Evolutionary conservation across 805 yeast species (phyloP), one percentile per base, ranked within the genome.

Genomic region (Naumovozyma castellii): DNA sequence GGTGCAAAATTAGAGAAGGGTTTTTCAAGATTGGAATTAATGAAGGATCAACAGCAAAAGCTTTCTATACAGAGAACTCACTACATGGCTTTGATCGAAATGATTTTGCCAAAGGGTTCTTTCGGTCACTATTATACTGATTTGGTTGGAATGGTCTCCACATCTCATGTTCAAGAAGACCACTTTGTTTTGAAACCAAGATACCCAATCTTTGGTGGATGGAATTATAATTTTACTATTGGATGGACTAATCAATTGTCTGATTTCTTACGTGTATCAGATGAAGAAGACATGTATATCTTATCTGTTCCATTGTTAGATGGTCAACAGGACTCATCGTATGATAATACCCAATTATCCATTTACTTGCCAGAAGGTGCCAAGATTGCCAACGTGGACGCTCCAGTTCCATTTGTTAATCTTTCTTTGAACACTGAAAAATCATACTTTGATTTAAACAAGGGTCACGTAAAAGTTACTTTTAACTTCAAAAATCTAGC

Each of bases 201-300:
- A 60, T 92, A 69, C 68, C 98, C 98, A n/a, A 59, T 92, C 5
- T 84, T 85, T 62, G 98, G 98, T 36, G 94, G 88, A 33, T 92
- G 98, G 98, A 73, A 79, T 53, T 90, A 86, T 64, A 86, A 90
- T 64, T 92, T 85, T 69, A 92, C 97, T 17, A 62, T 90, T 50
- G 97, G 97, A n/a, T 92, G 95, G 95, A 75, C 80, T 37, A 73
- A 76, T 47, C 65, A 69, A 16, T 62, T 88, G 32, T 53, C 65
- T 13, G 64, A 74, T 34, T 79, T 71, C 48, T 67, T 84, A 38
- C 76, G 64, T 49, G 52, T 59, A 32, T 49, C 68, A 14, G 53
- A 49, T 16, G 65, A 66, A 9, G 64, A 63, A 14, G 78, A 74
- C 43, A 61, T 67, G 12, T 84, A 75, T 56, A 56, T 82, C 10